Base-by-base conservation (phyloP, 176 grass and related monocot species). In the Oryza rufipogon region DNA sequence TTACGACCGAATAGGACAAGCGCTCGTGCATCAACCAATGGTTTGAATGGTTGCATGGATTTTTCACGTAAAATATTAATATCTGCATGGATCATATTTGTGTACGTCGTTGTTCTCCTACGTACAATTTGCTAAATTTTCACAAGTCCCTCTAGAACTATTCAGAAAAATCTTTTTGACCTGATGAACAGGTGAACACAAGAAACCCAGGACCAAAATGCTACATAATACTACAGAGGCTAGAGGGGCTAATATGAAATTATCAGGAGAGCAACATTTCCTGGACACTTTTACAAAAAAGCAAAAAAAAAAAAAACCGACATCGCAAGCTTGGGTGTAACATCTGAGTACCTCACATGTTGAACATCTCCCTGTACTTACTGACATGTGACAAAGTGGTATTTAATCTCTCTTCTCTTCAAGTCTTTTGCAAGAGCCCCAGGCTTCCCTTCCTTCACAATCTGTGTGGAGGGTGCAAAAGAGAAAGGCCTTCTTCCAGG, bases 301-400 rank as follows among this genome's bases (percentile, higher is more conserved):
- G 0, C 46, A 11, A 19, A 70, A 72, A 3, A 28, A 26, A 23
- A 26, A 65, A 74, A 70, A 47, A 1, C 13, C 3, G 52, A 30
- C 75, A 68, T 78, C 34, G 80, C 26, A 70, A 39, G 47, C 39
- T 63, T 28, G 47, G 12, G 12, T 13, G 51, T 68, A 76, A 68
- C 48, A 54, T 54, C 70, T 42, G 36, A 39, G 13, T 25, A 49
- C 64, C 54, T 87, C 72, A 87, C 72, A 87, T 77, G 72, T 71
- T 77, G 38, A 77, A 77, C 86, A 49, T 47, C 80, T 71, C 56
- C 66, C 39, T 65, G 78, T 61, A 68, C 85, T 81, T 63, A 10
- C 64, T 87, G 80, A 77, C 80, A 76, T 48, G 34, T 74, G 46
- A 84, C 87, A 68, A 84, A 54, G 75, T 58, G 54, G 54, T 58